A percentile compares a stretch with the other conserved stretches of the same genome.
Conservation (phyloP, 495 filamentous ascomycete genomes). For the Talaromyces stipitatus region DNA sequence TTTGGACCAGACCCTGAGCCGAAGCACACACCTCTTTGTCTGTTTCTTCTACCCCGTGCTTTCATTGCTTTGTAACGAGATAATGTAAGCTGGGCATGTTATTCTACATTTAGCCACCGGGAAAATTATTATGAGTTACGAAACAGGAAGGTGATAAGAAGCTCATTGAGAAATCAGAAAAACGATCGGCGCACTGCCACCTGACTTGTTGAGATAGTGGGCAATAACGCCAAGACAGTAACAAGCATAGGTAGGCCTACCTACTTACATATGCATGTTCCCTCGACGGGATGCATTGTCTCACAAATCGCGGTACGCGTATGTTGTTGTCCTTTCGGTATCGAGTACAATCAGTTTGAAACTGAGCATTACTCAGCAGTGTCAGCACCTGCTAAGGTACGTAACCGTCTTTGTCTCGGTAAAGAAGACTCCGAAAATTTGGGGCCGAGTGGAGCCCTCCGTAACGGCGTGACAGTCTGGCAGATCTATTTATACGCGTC, state of each 20-base stretch:
- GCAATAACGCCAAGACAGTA: no score
- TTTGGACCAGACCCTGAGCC: neutral
- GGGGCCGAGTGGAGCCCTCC: slow-evolving; percentile 1
- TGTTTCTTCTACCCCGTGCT: neutral
- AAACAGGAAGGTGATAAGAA: neutral
- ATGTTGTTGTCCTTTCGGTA: neutral
- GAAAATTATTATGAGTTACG: neutral
- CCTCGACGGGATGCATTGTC: neutral
- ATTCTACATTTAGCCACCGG: neutral
- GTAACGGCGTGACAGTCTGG: neutral
- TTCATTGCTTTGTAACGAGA: neutral
- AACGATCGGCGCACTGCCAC: neutral
- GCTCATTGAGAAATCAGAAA: neutral
- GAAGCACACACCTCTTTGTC: neutral
- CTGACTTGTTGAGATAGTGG: no score
- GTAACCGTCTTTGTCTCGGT: neutral
- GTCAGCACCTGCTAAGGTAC: neutral
- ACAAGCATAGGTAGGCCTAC: neutral
- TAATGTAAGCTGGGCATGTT: neutral
- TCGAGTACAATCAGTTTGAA: no score
- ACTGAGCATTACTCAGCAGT: no score
- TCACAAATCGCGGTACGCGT: neutral
- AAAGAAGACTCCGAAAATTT: neutral
- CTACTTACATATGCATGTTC: neutral
- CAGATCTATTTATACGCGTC: neutral